These are phyloP conservation scores for Hysterium pulicare DNA, from an alignment of 2,329 filamentous ascomycete genomes.

Conservation along the genomic window DNA sequence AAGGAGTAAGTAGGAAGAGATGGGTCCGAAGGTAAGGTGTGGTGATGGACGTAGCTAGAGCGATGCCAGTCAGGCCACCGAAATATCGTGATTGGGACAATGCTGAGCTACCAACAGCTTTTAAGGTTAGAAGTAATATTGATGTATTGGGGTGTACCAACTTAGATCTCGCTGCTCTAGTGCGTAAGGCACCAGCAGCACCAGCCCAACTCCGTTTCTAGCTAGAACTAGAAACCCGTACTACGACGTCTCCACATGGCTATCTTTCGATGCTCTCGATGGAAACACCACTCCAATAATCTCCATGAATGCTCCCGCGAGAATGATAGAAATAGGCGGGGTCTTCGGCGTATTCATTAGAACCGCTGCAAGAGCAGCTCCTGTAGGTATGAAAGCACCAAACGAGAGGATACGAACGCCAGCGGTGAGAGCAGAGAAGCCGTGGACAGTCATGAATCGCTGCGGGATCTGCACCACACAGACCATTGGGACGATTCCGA, in stretches of 20 bases:
- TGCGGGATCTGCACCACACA: neutral
- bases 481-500: neutral
- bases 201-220: neutral
- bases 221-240: slow-evolving; percentile 1
- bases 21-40: neutral
- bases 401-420: neutral
- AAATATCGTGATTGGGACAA: neutral
- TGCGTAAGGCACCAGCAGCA: neutral
- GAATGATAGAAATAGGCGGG: neutral
- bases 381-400: neutral
- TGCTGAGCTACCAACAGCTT: neutral
- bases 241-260: neutral
- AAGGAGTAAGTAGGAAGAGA: neutral
- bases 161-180: neutral
- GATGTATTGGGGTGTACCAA: neutral
- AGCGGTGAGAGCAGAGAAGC: neutral
- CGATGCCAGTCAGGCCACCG: neutral
- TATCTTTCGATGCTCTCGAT: neutral
- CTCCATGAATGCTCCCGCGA: neutral
- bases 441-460: neutral
- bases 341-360: neutral
- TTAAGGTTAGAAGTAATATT: neutral
- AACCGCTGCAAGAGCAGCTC: neutral
- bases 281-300: neutral
- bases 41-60: neutral